Conservation (phyloP, 805 yeast genomes). For the Scheffersomyces spartinae region DNA sequence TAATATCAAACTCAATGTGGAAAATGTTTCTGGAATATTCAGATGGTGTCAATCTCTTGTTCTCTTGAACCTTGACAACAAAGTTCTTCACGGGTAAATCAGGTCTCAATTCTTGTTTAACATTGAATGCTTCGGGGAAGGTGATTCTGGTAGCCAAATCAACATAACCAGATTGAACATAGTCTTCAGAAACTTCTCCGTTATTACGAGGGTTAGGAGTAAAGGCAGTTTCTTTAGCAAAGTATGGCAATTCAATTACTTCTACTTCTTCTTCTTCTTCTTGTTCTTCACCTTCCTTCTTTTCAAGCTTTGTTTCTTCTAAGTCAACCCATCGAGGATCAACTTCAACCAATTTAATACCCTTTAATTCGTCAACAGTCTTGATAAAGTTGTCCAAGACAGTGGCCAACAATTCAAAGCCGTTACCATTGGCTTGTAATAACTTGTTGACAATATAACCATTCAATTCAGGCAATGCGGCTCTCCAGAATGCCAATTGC, state of each 20-base stretch:
- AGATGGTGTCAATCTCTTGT: slow-evolving; percentile 80
- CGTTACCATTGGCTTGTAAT: slow-evolving; percentile 71
- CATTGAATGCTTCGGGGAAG: slow-evolving; percentile 70
- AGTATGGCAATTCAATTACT: slow-evolving; percentile 31
- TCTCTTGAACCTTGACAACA: slow-evolving; percentile 81
- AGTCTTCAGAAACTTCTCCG: slow-evolving; percentile 20
- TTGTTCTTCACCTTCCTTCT: slow-evolving; percentile 11
- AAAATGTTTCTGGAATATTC: slow-evolving; percentile 91
- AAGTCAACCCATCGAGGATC: slow-evolving; percentile 20
- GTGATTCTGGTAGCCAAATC: slow-evolving; percentile 61
- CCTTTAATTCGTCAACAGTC: slow-evolving; percentile 37
- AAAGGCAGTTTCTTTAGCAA: slow-evolving; percentile 56
- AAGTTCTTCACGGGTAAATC: slow-evolving; percentile 79
- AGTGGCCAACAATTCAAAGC: slow-evolving; percentile 67
- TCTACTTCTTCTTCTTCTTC: slow-evolving; percentile 14
- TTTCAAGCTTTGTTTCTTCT: slow-evolving; percentile 24
- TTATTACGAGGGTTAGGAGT: slow-evolving; percentile 44
- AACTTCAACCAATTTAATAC: slow-evolving; percentile 24
- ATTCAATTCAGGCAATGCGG: slow-evolving; percentile 48
- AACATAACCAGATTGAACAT: slow-evolving; percentile 25
- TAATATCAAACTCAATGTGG: slow-evolving; percentile 88
- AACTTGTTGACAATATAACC: slow-evolving; percentile 66
- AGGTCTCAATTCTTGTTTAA: slow-evolving; percentile 61
- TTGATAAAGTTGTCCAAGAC: slow-evolving; percentile 57
- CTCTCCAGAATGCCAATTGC: slow-evolving; percentile 74